phyloP scores from a whole-genome alignment of 139 green algal genomes.

The Bryopsis sp. region DNA sequence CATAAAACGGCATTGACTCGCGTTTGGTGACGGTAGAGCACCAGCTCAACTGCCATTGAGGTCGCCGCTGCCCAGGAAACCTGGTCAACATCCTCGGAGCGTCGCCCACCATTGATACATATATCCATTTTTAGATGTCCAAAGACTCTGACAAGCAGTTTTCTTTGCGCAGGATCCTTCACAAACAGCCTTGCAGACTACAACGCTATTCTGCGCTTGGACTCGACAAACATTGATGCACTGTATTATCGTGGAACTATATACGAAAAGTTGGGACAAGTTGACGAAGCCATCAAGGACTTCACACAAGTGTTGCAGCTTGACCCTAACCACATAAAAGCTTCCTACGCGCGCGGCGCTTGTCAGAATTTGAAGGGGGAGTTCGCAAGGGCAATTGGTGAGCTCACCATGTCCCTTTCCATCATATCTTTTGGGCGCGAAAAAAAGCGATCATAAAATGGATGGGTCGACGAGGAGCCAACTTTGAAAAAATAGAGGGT shows the following conservation, averaged over 20 bases:
- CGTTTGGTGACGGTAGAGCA: no score
- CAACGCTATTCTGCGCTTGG: constrained; percentile 35
- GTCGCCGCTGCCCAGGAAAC: no score
- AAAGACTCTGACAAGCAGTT: no score
- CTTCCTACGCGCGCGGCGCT: constrained; percentile 50
- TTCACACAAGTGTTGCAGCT: constrained; percentile 49
- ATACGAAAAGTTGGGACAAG: constrained; percentile 32
- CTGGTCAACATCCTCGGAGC: no score
- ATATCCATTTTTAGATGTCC: no score
- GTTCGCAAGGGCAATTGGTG: constrained; percentile 56
- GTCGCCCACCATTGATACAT: no score
- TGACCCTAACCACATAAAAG: constrained; percentile 62
- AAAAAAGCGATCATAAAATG: no score
- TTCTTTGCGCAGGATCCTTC: background rate
- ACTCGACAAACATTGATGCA: constrained; percentile 51
- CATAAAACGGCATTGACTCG: no score
- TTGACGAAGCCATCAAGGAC: constrained; percentile 53
- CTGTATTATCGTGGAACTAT: constrained; percentile 49
- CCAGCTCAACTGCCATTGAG: no score
- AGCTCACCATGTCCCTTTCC: background rate
- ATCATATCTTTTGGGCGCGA: background rate
- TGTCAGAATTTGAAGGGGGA: constrained; percentile 60
- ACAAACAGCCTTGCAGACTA: background rate
- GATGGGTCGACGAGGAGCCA: no score
- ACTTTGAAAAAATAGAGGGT: no score